A percentile compares a stretch with the other conserved stretches of the same genome.
Evolutionary conservation across 139 green algal species (phyloP).

Genomic region (Dunaliella primolecta): DNA sequence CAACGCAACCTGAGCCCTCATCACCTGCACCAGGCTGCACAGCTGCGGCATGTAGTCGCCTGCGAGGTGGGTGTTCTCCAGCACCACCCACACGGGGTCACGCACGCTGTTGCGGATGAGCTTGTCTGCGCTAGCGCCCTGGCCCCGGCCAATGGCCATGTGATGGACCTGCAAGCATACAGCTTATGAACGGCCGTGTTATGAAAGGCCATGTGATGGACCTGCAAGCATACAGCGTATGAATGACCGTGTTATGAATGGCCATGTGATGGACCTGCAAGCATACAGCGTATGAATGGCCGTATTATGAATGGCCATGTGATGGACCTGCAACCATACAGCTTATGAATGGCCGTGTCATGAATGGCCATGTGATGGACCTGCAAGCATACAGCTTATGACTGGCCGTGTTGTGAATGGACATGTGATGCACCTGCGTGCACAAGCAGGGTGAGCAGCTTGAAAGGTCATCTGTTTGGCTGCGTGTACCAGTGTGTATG

Average conservation of each 20-base stretch:
- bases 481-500: neutral
- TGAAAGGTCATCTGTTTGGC: neutral
- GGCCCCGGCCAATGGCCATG: slow-evolving; percentile 38
- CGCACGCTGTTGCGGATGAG: slow-evolving; percentile 24
- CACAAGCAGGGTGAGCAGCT: too few species aligned
- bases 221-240: slow-evolving; percentile 6
- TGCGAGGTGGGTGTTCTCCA: slow-evolving; percentile 75
- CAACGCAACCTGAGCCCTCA: too few species aligned
- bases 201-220: slow-evolving; percentile 41
- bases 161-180: slow-evolving; percentile 24
- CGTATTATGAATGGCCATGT: slow-evolving; percentile 46
- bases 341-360: too few species aligned
- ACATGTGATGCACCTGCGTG: slow-evolving; percentile 31
- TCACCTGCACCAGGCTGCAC: slow-evolving; percentile 43
- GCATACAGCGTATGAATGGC: too few species aligned
- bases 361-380: slow-evolving; percentile 40
- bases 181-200: too few species aligned
- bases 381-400: too few species aligned
- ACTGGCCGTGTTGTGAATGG: too few species aligned
- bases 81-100: slow-evolving; percentile 53
- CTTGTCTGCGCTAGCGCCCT: slow-evolving; percentile 34
- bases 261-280: slow-evolving; percentile 35
- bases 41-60: slow-evolving; percentile 63
- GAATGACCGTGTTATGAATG: too few species aligned
- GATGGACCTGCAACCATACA: slow-evolving; percentile 18